Evolutionary conservation across 768 basidiomycete species (phyloP).

Genomic region (Lentinula raphanica): DNA sequence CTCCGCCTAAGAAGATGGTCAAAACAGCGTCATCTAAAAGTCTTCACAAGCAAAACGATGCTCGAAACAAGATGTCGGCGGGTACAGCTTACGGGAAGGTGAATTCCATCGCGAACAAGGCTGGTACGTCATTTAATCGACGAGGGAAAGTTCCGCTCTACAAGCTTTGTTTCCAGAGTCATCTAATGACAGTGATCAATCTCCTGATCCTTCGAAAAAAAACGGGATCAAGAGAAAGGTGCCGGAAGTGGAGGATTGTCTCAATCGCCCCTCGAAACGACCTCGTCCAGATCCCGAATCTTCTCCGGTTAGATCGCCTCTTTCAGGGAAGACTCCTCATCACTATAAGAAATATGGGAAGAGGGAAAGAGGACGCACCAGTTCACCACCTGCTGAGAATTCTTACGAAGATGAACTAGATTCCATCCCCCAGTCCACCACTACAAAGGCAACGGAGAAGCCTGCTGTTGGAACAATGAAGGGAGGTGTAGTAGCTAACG

Average conservation of each 20-base stretch:
- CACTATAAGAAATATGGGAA: conserved; percentile 26
- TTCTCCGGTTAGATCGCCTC: conserved; percentile 1
- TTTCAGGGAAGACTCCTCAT: conserved; percentile 8
- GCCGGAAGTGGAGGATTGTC: not conserved
- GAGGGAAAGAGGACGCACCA: conserved; percentile 17
- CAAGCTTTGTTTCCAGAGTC: not conserved
- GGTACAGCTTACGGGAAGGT: too few relatives aligned
- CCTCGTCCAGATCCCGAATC: not conserved
- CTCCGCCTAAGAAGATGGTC: not conserved
- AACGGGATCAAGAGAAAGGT: not conserved
- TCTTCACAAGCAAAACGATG: not conserved
- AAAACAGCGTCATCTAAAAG: not conserved
- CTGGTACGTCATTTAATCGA: too few relatives aligned
- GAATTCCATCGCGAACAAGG: not conserved
- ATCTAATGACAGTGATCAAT: not conserved
- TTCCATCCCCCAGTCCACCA: conserved; percentile 18
- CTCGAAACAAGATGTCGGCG: not conserved
- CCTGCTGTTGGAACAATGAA: not conserved
- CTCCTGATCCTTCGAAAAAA: not conserved
- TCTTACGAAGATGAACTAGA: conserved; percentile 23
- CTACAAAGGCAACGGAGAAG: conserved; percentile 1
- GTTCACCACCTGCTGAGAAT: conserved; percentile 19
- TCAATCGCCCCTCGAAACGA: conserved; percentile 3
- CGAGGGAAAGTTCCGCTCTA: too few relatives aligned
- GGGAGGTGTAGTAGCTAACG: conserved; percentile 16